phyloP scores from a whole-genome alignment of 345 rosid genomes.

The Raphanus raphanistrum region DNA sequence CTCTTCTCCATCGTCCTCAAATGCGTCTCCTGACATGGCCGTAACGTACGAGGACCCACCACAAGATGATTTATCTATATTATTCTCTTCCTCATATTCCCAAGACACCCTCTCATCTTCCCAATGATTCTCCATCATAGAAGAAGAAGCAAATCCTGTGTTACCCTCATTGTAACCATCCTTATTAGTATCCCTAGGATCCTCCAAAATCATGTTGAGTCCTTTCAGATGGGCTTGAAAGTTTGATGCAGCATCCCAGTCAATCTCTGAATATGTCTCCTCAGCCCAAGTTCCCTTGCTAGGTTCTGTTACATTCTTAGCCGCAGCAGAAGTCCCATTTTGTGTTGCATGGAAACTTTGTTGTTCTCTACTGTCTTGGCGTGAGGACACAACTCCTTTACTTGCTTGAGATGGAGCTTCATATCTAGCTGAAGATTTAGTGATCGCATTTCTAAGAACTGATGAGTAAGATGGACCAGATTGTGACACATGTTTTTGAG shows the following conservation, averaged over 20 bases:
- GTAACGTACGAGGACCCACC: constrained; percentile 32
- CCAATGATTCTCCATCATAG: constrained; percentile 15
- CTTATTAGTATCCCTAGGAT: constrained; percentile 7
- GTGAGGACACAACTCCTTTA: constrained; percentile 9
- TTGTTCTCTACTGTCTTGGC: background rate
- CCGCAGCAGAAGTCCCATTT: background rate
- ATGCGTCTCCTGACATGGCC: constrained; percentile 28
- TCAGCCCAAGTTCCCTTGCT: background rate
- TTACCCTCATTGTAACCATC: constrained; percentile 1
- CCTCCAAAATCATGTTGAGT: constrained; percentile 23
- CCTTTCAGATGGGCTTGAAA: constrained; percentile 23
- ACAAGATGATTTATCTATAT: constrained; percentile 20
- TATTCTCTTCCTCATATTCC: constrained; percentile 27
- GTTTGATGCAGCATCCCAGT: constrained; percentile 28
- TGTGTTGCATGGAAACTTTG: background rate
- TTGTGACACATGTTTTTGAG: constrained; percentile 19
- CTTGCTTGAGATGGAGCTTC: constrained; percentile 24
- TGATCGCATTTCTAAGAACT: constrained; percentile 16
- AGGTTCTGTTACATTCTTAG: background rate
- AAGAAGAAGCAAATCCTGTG: constrained; percentile 22
- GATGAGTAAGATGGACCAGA: constrained; percentile 36
- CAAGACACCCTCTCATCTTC: constrained; percentile 26
- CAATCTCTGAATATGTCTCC: constrained; percentile 15
- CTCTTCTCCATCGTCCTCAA: constrained; percentile 21
- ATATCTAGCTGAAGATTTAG: constrained; percentile 3